Base-by-base conservation (phyloP, 2,329 filamentous ascomycete species). In the Penicillium sp. region DNA sequence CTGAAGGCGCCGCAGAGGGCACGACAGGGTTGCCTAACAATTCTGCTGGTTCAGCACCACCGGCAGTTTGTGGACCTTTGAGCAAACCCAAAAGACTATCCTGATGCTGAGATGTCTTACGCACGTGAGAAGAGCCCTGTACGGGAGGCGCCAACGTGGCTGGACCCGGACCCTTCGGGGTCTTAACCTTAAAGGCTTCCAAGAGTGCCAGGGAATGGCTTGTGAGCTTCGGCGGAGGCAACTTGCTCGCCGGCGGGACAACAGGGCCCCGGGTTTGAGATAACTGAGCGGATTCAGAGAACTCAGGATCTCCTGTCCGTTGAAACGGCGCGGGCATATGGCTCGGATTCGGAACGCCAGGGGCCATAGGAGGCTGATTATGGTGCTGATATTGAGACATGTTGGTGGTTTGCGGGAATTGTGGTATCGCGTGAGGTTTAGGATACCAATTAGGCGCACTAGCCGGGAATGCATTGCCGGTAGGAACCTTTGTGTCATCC, bases 201-300 rank as follows among this genome's bases (percentile, higher is more conserved):
- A 88, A 72, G 34, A 87, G 69, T n/a, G 78, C 78, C 56, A 82
- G 74, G 1, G 82, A 78, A 67, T 87, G 84, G 13, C 78, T 78
- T 35, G 76, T 85, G 32, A 87, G 77, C 59, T 80, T 82, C 7
- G 83, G 83, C 38, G 80, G 76, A 16, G 85, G 84, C 24, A 87
- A 67, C 50, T 82, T 82, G 67, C 62, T 84, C 70, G 84, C 82
- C 34, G 81, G 78, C 2, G 84, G 85, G 31, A 81, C 77, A 35
- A 73, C 70, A 39, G 78, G 75, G n/a, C 75, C 74, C 54, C 75
- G 74, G 49, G 72, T 50, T 40, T 70, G 69, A 39, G 69, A 60
- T 32, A 62, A 58, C 32, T 70, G 73, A 22, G 72, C 65, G 38
- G 68, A 67, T 53, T 73, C 72, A 34, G 72, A 69, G 66, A 79